phyloP scores from a whole-genome alignment of 176 grass and related monocot genomes.

The Dendrocalamus sinicus region DNA sequence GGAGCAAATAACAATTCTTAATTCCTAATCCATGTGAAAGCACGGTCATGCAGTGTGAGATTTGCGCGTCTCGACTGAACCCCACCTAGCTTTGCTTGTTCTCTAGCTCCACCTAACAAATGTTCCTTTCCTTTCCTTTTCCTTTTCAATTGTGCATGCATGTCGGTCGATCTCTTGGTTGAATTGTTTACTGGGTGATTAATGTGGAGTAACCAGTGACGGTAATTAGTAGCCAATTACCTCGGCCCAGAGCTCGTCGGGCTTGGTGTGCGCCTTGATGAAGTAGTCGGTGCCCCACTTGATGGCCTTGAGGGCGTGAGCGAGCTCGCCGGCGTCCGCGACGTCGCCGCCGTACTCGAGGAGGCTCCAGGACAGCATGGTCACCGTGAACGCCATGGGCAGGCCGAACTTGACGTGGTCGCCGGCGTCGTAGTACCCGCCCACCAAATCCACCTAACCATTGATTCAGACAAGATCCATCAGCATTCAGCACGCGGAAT shows the following conservation, averaged over 20 bases:
- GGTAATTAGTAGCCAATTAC: slow-evolving; percentile 31
- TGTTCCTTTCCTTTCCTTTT: slow-evolving; percentile 27
- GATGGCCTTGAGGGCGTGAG: slow-evolving; percentile 64
- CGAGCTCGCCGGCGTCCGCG: slow-evolving; percentile 63
- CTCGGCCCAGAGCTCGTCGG: slow-evolving; percentile 83
- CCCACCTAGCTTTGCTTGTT: slow-evolving; percentile 32
- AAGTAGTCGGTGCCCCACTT: slow-evolving; percentile 96
- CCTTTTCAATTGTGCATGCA: slow-evolving; percentile 1
- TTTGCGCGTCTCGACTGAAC: slow-evolving; percentile 47
- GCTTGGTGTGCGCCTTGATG: slow-evolving; percentile 77
- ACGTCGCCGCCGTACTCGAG: slow-evolving; percentile 75
- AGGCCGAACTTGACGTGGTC: slow-evolving; percentile 95
- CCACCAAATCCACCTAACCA: slow-evolving; percentile 77
- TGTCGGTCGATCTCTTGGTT: slow-evolving; percentile 33
- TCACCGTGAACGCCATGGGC: slow-evolving; percentile 92
- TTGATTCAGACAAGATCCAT: slow-evolving; percentile 9
- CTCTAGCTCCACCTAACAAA: slow-evolving; percentile 62
- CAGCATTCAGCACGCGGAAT: background rate
- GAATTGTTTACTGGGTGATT: background rate
- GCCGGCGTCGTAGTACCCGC: slow-evolving; percentile 90
- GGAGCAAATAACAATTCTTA: too few relatives aligned
- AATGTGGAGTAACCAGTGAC: too few relatives aligned
- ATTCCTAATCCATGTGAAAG: slow-evolving; percentile 25
- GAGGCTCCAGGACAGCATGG: slow-evolving; percentile 77
- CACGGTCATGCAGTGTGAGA: slow-evolving; percentile 39